Evolutionary conservation across 2,329 filamentous ascomycete genomes (phyloP), one percentile per base, ranked within the genome.

Genomic region (Colletotrichum abscissum): DNA sequence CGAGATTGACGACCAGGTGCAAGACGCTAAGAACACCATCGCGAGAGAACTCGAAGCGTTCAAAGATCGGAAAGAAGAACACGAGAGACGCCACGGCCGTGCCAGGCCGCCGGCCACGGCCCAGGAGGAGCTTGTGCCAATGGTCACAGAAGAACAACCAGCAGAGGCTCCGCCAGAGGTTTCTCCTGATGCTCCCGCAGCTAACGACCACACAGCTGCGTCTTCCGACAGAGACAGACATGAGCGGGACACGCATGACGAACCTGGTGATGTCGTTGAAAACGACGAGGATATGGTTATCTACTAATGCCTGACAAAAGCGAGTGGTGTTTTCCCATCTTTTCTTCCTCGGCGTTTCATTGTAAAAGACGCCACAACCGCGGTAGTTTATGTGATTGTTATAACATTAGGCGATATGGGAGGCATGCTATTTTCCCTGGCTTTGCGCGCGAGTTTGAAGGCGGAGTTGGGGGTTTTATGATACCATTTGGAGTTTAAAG

Each of bases 231-330:
- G 79, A 74, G 75, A 67, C 57, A 78, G 75, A 35, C 79, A 80
- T 63, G 82, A 85, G 69, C 86, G 82, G 78, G 86, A 86, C 72
- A 80, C 88, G 77, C 88, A 93, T 73, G 93, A 95, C 78, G 92
- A 95, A 75, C 88, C 89, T 63, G 93, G 91, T 66, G 94, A 95
- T 78, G 92, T 96, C 69, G 88, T 97, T 76, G 91, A 97, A 67
- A 93, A 95, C 81, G 94, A 93, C 67, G 94, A 95, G 84, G 95
- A 98, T 79, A 95, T 93, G 77, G 94, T 98, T 66, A 96, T 97
- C 73, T 98, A 98, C 85, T 98, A 85, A 89, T 58, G 22, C 57
- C 38, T 58, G 49, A 56, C 62, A 54, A 55, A 26, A 26, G 14
- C 52, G 22, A n/a, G 19, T 63, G 38, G 35, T 52, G 59, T 71